phyloP scores from a whole-genome alignment of 495 filamentous ascomycete species.

The Lineolata rhizophorae region DNA sequence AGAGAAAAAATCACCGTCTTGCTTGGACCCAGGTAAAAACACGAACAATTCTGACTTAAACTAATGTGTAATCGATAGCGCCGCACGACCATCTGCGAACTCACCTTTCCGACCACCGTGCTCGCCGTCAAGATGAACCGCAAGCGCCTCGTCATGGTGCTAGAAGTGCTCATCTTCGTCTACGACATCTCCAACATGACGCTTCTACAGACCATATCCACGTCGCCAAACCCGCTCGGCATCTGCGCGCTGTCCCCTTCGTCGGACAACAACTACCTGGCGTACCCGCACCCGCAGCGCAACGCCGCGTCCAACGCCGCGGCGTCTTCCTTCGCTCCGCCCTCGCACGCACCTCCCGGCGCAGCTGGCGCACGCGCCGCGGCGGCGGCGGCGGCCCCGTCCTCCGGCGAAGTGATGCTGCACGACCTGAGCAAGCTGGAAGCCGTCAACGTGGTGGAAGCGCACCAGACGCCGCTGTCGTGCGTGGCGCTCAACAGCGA shows the following conservation, averaged over 20 bases:
- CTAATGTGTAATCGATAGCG: conserved; percentile 28
- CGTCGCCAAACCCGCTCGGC: conserved; percentile 76
- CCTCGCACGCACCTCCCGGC: conserved; percentile 70
- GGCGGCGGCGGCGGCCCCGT: conserved; percentile 50
- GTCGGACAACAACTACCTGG: conserved; percentile 86
- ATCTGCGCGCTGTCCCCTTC: conserved; percentile 82
- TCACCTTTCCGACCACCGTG: conserved; percentile 88
- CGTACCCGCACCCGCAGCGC: conserved; percentile 77
- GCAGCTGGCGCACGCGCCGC: no score
- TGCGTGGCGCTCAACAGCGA: conserved; percentile 79
- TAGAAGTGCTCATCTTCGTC: conserved; percentile 89
- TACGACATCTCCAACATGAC: conserved; percentile 99
- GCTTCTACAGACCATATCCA: conserved; percentile 70
- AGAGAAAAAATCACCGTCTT: no score
- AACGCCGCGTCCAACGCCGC: conserved; percentile 23
- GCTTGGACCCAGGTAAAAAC: no score
- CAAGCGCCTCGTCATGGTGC: conserved; percentile 75
- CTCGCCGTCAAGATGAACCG: conserved; percentile 83
- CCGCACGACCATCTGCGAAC: conserved; percentile 90
- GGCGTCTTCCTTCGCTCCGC: conserved; percentile 37
- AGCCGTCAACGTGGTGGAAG: conserved; percentile 82
- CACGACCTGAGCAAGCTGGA: conserved; percentile 74
- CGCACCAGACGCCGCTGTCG: conserved; percentile 79
- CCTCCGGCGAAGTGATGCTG: conserved; percentile 78
- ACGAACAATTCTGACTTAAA: neutral